phyloP scores from a whole-genome alignment of 2,329 filamentous ascomycete genomes.

The Talaromyces sp. region DNA sequence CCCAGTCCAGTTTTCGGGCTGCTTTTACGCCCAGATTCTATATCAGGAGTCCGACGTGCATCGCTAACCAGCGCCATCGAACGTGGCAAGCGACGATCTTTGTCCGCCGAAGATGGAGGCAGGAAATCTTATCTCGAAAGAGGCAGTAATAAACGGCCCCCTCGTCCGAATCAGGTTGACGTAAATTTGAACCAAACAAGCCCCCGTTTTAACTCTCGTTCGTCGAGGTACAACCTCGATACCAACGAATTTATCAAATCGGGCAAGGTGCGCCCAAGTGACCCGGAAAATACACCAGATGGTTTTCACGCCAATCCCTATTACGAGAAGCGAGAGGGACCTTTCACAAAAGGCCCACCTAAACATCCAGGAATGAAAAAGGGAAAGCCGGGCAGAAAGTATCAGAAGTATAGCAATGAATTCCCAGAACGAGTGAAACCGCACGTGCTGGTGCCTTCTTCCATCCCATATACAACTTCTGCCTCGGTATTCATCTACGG shows the following conservation, averaged over 20 bases:
- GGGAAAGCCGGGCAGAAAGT: conserved; percentile 4
- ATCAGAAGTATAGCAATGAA: conserved; percentile 15
- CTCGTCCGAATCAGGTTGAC: not conserved
- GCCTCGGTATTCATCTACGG: conserved; percentile 92
- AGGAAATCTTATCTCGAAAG: not conserved
- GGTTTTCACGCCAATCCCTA: not conserved
- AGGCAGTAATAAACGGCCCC: not conserved
- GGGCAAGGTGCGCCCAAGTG: conserved; percentile 20
- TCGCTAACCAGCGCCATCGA: conserved; percentile 66
- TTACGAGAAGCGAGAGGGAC: not conserved
- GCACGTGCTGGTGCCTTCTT: conserved; percentile 32
- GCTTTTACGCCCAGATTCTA: conserved; percentile 4
- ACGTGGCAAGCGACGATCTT: conserved; percentile 54
- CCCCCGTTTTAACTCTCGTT: not conserved
- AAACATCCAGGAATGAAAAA: not conserved
- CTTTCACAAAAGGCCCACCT: too few species aligned
- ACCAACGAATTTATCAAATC: conserved; percentile 26
- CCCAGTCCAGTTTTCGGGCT: conserved; percentile 2
- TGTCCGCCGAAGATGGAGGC: not conserved
- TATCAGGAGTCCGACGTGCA: conserved; percentile 36
- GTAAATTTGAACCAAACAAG: not conserved
- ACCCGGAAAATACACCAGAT: not conserved
- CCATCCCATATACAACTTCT: conserved; percentile 69
- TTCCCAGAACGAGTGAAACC: conserved; percentile 28
- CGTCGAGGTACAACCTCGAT: conserved; percentile 15